A percentile compares a stretch with the other conserved stretches of the same genome.
phyloP scores from a whole-genome alignment of 2,329 filamentous ascomycete species.

The Epichloe gansuensis region DNA sequence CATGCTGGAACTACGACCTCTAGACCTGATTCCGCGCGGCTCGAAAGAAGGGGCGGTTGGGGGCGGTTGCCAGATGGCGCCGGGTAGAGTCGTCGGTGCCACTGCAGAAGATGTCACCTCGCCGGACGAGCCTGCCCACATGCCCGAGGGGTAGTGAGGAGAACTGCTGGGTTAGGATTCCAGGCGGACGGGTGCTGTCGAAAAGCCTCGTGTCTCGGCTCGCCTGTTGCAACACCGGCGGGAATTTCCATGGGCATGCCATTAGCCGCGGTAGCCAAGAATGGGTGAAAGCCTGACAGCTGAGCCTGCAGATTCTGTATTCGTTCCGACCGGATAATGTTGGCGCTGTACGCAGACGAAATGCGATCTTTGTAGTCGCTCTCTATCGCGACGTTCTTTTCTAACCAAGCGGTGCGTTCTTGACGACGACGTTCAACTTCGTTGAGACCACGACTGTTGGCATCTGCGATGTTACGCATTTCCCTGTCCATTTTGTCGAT shows the following conservation, averaged over 20 bases:
- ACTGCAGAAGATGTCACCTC: slow-evolving; percentile 21
- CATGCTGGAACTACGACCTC: slow-evolving; percentile 54
- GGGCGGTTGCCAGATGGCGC: slow-evolving; percentile 24
- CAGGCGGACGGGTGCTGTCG: slow-evolving; percentile 17
- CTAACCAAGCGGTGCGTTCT: slow-evolving; percentile 34
- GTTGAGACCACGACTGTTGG: slow-evolving; percentile 52
- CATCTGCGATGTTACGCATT: slow-evolving; percentile 56
- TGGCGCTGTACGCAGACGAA: slow-evolving; percentile 23
- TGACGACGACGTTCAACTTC: slow-evolving; percentile 49
- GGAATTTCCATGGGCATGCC: slow-evolving; percentile 20
- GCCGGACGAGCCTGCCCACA: slow-evolving; percentile 24
- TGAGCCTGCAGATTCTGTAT: slow-evolving; percentile 20
- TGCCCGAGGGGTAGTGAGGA: slow-evolving; percentile 22
- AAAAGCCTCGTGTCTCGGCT: slow-evolving; percentile 10
- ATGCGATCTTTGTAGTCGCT: slow-evolving; percentile 33
- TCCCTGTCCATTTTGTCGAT: slow-evolving; percentile 64
- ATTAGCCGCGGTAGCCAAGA: slow-evolving; percentile 18
- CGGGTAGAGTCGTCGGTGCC: slow-evolving; percentile 18
- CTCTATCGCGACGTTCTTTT: slow-evolving; percentile 34
- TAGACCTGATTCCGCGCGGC: slow-evolving; percentile 26
- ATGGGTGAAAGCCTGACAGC: slow-evolving; percentile 20
- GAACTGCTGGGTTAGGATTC: slow-evolving; percentile 23
- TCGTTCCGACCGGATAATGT: slow-evolving; percentile 19
- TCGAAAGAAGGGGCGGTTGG: slow-evolving; percentile 26
- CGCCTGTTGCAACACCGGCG: slow-evolving; percentile 7